phyloP scores from a whole-genome alignment of 495 filamentous ascomycete genomes.

The Podospora pseudocomata region DNA sequence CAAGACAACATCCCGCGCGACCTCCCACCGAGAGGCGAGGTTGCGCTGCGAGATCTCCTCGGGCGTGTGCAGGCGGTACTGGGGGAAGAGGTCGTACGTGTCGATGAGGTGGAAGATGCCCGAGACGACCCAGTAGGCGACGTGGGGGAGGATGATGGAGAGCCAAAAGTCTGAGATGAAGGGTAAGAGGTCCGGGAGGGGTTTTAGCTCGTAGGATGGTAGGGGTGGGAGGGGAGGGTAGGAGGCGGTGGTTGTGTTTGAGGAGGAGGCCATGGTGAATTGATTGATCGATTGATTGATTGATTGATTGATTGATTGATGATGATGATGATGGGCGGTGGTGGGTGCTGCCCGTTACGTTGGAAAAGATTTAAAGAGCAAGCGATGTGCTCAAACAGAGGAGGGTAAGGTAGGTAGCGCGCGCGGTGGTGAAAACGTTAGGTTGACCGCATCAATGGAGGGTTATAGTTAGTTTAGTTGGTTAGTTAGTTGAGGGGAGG shows the following conservation, averaged over 20 bases:
- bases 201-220: slow-evolving; percentile 64
- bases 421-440: background rate
- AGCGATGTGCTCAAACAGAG: background rate
- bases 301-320: no score
- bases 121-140: slow-evolving; percentile 88
- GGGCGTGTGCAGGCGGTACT: slow-evolving; percentile 89
- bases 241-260: slow-evolving; percentile 40
- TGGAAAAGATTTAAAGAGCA: no score
- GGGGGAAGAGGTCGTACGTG: slow-evolving; percentile 71
- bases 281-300: no score
- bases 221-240: slow-evolving; percentile 63
- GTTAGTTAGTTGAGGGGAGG: no score
- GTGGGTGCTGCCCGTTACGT: background rate
- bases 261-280: slow-evolving; percentile 42
- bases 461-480: no score
- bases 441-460: background rate
- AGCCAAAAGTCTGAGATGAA: slow-evolving; percentile 78
- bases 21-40: slow-evolving; percentile 75
- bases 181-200: slow-evolving; percentile 66
- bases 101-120: slow-evolving; percentile 83
- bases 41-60: slow-evolving; percentile 84
- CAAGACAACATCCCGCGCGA: slow-evolving; percentile 79
- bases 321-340: no score
- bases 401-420: background rate
- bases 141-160: slow-evolving; percentile 66